Percentiles rank a stretch among this genome's conserved stretches.
Conservation (phyloP, 306 rosid genomes). For the Castanea sativa region DNA sequence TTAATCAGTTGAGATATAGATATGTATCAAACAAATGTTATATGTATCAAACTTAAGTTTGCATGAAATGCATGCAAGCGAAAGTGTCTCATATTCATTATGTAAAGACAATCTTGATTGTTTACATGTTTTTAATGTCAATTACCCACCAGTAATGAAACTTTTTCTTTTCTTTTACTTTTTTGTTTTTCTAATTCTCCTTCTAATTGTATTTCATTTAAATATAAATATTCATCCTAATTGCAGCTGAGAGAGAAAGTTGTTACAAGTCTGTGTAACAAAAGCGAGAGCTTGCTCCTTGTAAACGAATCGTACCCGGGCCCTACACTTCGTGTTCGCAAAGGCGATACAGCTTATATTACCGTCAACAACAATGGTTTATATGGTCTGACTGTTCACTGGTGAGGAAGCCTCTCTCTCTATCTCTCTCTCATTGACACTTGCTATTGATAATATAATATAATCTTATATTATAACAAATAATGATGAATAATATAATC, state of each 20-base stretch:
- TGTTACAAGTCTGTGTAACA: conserved; percentile 22
- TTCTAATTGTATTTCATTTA: neutral
- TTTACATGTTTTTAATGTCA: no score
- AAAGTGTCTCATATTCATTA: no score
- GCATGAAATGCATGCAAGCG: no score
- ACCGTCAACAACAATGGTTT: conserved; percentile 25
- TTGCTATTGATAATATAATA: no score
- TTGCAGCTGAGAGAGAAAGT: neutral
- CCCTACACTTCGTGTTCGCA: conserved; percentile 16
- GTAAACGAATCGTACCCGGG: conserved; percentile 34
- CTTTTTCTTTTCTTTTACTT: neutral
- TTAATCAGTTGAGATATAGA: no score
- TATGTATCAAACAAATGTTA: no score
- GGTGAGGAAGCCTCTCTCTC: conserved; percentile 9
- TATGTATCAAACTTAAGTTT: no score
- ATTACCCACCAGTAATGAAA: no score
- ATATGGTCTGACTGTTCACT: conserved; percentile 31
- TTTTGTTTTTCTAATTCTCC: neutral
- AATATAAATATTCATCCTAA: neutral
- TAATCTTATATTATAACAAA: no score
- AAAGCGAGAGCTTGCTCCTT: conserved; percentile 19
- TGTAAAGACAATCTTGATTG: no score
- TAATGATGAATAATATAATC: no score
- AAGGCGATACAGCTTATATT: conserved; percentile 19
- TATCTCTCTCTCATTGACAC: neutral